Base-by-base conservation (phyloP, 352 stramenopile genomes). In the Phytophthora brassicae region DNA sequence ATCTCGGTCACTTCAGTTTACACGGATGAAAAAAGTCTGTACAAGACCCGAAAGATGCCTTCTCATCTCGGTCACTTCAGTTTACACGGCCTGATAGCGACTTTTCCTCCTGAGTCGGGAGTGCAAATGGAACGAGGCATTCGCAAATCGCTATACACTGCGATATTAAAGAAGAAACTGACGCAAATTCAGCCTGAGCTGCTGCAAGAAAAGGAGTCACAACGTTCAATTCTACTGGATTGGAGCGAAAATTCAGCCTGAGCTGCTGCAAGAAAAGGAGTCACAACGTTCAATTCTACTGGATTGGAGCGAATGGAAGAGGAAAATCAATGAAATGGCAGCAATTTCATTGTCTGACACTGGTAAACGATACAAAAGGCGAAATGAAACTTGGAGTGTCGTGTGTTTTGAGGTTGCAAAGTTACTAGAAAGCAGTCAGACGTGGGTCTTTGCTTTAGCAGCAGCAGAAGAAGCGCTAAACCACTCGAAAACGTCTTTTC, bases 361-460 rank as follows among this genome's bases (percentile, higher is more conserved):
- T 20, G 31, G 22, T 14, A 42, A 13, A 29, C 44, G n/a, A 13
- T 68, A 50, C 52, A 68, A 56, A n/a, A 41, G 56, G 43, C 47
- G 57, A 3, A 85, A 81, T 13, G 76, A 83, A 33, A 67, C 65
- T 9, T 85, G 74, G 76, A 74, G 68, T 47, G 46, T 56, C 0
- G 43, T 70, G 4, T 85, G 76, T 20, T 68, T 81, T 6, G 61
- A 79, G 36, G 39, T 83, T 12, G 74, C 71, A 4, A 73, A 77
- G 49, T 1, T 36, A 8, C 43, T 83, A 22, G 76, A 85, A 54
- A 49, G 47, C 33, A 78, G 56, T 31, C 44, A 79, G n/a, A 38
- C 72, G 16, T 85, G 64, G 65, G 35, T 71, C 4, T 77, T 79
- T 44, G 67, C 64, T 23, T 48, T 60, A 14, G 5, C 74, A 8